Conservation (phyloP, 306 rosid genomes). For the barrel medic (Medicago truncatula) region DNA sequence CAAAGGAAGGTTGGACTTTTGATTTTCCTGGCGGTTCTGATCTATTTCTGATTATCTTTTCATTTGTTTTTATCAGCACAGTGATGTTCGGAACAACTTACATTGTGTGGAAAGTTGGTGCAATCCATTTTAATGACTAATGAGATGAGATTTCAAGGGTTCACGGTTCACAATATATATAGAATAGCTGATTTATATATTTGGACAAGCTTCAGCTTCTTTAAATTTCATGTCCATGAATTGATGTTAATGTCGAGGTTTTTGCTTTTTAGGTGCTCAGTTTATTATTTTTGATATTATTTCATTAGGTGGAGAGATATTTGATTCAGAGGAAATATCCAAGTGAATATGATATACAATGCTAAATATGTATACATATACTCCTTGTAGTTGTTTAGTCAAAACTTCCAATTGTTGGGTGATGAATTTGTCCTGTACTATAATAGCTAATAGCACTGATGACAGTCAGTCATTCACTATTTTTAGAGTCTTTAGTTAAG, state of each 20-base stretch:
- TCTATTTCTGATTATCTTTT: constrained; percentile 63
- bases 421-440: not conserved
- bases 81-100: constrained; percentile 94
- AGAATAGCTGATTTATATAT: constrained; percentile 36
- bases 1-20: constrained; percentile 75
- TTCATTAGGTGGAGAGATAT: constrained; percentile 25
- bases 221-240: constrained; percentile 24
- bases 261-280: not conserved
- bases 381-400: not conserved
- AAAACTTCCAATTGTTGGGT: not conserved
- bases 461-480: too few relatives aligned
- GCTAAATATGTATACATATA: not conserved
- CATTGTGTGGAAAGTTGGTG: constrained; percentile 96
- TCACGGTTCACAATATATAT: constrained; percentile 30
- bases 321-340: constrained; percentile 39
- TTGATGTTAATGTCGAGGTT: not conserved
- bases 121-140: constrained; percentile 92
- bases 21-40: constrained; percentile 81
- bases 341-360: constrained; percentile 27
- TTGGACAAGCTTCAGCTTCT: constrained; percentile 38
- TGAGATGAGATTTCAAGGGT: constrained; percentile 47
- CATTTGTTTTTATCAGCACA: constrained; percentile 84
- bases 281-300: not conserved
- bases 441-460: too few relatives aligned
- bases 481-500: too few relatives aligned